Base-by-base conservation (phyloP, 306 rosid species). In the Prunus mongolica region DNA sequence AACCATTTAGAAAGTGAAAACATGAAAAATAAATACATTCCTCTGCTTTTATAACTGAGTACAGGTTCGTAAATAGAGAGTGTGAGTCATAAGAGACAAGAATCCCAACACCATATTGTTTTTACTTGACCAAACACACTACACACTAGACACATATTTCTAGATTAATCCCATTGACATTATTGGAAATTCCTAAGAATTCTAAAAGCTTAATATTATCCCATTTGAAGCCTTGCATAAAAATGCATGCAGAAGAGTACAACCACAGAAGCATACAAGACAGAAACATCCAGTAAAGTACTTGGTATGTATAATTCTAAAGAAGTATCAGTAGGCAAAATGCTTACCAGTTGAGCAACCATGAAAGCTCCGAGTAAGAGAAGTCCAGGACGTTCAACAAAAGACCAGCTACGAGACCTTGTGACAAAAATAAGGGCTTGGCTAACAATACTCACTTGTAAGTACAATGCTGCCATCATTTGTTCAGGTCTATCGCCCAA, bases 381-480 rank as follows among this genome's bases (percentile, higher is more conserved):
- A 85, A 92, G 82, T 71, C 99, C 98, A 8, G 99, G 99, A 73
- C 98, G 93, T 78, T 96, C 98, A 24, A 86, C 54, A 54, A 45
- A 91, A 66, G 99, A 96, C 97, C 97, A 96, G 87, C 99, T 87
- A 58, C 98, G 98, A 45, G 99, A 96, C 85, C 99, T 88, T 1
- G 99, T 96, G 58, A 96, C 99, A 20, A 96, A 96, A 79, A 96
- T 96, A 27, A 96, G 85, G 49, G 99, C 99, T 81, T 96, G 99
- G 71, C 99, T 96, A 54, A 96, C 87, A 79, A 96, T 96, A 86
- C 99, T 96, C 79, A 96, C 99, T 96, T 96, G 99, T 45, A 96
- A 92, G 87, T 96, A 96, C 14, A 96, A 76, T 5, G 99, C 99
- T 55, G 99, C 97, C 99, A 92, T 96, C 96, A 92, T 96, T 86